Evolutionary conservation across 225 moss, liverwort and hornwort species (phyloP).

Genomic region (Straminergon stramineum): DNA sequence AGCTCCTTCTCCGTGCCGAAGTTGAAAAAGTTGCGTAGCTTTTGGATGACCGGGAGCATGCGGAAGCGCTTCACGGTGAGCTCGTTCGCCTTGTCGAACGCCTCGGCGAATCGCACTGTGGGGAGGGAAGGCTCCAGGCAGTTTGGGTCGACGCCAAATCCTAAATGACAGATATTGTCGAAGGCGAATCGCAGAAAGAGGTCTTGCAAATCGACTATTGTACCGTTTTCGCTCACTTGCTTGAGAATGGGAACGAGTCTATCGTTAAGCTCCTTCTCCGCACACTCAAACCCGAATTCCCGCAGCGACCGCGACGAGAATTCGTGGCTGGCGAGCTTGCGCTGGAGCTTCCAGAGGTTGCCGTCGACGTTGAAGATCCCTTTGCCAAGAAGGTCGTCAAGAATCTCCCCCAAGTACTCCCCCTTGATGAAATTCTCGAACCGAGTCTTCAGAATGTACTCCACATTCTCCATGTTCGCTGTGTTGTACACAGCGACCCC

Average conservation of each 20-base stretch:
- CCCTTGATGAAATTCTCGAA: conserved; percentile 39
- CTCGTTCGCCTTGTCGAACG: conserved; percentile 27
- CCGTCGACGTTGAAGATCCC: conserved; percentile 47
- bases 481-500: neutral
- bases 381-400: conserved; percentile 17
- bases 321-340: conserved; percentile 41
- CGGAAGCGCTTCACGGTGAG: neutral
- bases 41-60: neutral
- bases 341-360: conserved; percentile 35
- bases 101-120: conserved; percentile 18
- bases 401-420: neutral
- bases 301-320: conserved; percentile 23
- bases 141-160: conserved; percentile 52
- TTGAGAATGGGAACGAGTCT: conserved; percentile 45
- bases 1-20: neutral
- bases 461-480: conserved; percentile 22
- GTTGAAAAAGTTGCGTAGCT: neutral
- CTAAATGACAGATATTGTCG: conserved; percentile 51
- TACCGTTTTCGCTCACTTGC: neutral
- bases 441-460: conserved; percentile 36
- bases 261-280: conserved; percentile 15
- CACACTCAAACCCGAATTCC: conserved; percentile 22
- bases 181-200: conserved; percentile 35
- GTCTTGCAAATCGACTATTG: conserved; percentile 40
- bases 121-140: conserved; percentile 39